These are phyloP conservation scores for Aphanomyces euteiches DNA, from an alignment of 352 stramenopile genomes.

Conservation along the genomic window DNA sequence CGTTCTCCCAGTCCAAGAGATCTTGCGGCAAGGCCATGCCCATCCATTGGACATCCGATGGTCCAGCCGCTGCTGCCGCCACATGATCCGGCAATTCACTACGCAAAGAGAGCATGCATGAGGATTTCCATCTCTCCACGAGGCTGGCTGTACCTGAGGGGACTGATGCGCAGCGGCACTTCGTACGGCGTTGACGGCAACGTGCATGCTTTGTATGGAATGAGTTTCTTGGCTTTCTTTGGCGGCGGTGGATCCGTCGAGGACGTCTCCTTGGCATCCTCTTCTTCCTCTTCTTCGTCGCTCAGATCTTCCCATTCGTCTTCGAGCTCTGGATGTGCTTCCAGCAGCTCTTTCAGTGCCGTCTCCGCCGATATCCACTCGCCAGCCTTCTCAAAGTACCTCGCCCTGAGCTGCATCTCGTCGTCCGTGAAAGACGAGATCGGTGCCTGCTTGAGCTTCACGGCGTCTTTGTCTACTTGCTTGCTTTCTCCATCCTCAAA, in stretches of 20 bases:
- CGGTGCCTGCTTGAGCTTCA: not conserved
- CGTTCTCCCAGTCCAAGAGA: slow-evolving; percentile 74
- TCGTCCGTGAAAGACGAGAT: not conserved
- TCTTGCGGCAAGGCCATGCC: slow-evolving; percentile 60
- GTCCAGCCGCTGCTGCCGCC: slow-evolving; percentile 46
- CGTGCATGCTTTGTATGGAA: slow-evolving; percentile 65
- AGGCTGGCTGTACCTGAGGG: slow-evolving; percentile 32
- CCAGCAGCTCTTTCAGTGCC: slow-evolving; percentile 21
- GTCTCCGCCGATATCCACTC: slow-evolving; percentile 24
- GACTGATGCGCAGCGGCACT: slow-evolving; percentile 59
- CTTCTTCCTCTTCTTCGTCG: slow-evolving; percentile 31
- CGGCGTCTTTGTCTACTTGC: not conserved
- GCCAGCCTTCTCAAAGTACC: slow-evolving; percentile 26
- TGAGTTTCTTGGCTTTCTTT: slow-evolving; percentile 39
- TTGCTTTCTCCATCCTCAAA: not conserved
- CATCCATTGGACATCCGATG: slow-evolving; percentile 57
- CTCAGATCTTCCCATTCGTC: slow-evolving; percentile 11
- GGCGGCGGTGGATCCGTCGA: slow-evolving; percentile 1
- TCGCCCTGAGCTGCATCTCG: slow-evolving; percentile 6
- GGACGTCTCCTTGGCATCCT: slow-evolving; percentile 20
- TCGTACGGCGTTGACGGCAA: slow-evolving; percentile 66
- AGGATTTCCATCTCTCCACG: not conserved
- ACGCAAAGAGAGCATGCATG: not conserved
- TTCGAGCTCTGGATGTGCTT: slow-evolving; percentile 12
- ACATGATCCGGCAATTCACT: slow-evolving; percentile 63